These are phyloP conservation scores for Gaeumannomyces sp. DNA, from an alignment of 2,329 filamentous ascomycete genomes.

Conservation along the genomic window DNA sequence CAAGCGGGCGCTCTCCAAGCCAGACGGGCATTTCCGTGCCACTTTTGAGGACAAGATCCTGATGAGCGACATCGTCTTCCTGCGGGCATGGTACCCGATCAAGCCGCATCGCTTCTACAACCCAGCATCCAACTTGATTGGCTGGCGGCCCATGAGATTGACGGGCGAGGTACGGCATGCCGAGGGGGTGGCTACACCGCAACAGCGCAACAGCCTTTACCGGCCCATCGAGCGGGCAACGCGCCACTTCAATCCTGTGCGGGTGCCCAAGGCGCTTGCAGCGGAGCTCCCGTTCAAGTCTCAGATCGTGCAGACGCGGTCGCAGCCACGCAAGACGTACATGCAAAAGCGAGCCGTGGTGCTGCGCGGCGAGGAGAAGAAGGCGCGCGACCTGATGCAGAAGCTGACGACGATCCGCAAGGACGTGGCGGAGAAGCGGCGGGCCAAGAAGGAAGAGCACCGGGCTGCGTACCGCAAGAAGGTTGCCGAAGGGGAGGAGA, in stretches of 20 bases:
- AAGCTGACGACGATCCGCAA: conserved; percentile 87
- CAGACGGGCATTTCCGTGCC: conserved; percentile 91
- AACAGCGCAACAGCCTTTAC: conserved; percentile 81
- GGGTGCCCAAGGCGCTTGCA: conserved; percentile 72
- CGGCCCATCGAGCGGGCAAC: conserved; percentile 58
- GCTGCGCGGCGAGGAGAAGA: conserved; percentile 77
- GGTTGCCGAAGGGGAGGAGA: conserved; percentile 75
- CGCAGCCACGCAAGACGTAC: conserved; percentile 77
- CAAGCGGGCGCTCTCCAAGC: conserved; percentile 88
- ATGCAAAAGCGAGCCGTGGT: conserved; percentile 95
- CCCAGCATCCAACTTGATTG: conserved; percentile 85
- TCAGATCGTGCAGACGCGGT: conserved; percentile 76
- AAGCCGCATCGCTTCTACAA: conserved; percentile 97
- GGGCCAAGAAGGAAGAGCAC: conserved; percentile 82
- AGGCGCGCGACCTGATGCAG: conserved; percentile 81
- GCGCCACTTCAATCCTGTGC: conserved; percentile 72
- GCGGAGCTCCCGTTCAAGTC: conserved; percentile 86
- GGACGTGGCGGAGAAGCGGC: conserved; percentile 79
- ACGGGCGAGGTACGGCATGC: conserved; percentile 85
- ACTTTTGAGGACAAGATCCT: conserved; percentile 99
- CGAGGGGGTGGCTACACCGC: conserved; percentile 67
- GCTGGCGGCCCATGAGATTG: conserved; percentile 89
- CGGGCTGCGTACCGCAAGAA: conserved; percentile 75
- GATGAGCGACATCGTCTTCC: conserved; percentile 92
- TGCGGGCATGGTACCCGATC: conserved; percentile 94